Percentiles rank a stretch among this genome's conserved stretches.
Evolutionary conservation across 1,284 basidiomycete genomes (phyloP).

Genomic region (Spongiforma sp.): DNA sequence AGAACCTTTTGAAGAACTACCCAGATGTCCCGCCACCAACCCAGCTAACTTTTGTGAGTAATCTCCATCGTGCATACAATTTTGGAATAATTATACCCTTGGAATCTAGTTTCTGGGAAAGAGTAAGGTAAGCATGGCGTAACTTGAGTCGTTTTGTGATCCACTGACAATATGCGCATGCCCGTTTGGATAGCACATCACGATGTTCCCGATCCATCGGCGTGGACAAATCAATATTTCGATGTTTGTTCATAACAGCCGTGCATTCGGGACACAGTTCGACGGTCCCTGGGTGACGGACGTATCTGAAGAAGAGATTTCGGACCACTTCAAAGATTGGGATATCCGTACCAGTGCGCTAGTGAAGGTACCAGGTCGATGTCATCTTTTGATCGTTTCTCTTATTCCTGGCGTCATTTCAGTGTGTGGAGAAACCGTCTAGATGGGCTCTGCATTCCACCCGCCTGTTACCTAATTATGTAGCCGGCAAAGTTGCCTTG

Average conservation of each 20-base stretch:
- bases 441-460: conserved; percentile 40
- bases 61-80: background rate
- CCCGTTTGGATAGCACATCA: conserved; percentile 41
- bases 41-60: conserved; percentile 43
- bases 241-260: conserved; percentile 38
- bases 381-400: background rate
- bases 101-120: conserved; percentile 47
- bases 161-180: too few relatives aligned
- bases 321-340: conserved; percentile 43
- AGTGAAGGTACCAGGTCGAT: conserved; percentile 38
- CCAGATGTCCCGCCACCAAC: conserved; percentile 43
- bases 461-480: conserved; percentile 36
- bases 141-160: background rate
- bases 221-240: conserved; percentile 49
- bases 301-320: conserved; percentile 36
- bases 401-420: background rate
- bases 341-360: conserved; percentile 47
- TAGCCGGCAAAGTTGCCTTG: conserved; percentile 34
- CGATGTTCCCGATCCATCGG: conserved; percentile 49
- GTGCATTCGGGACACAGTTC: conserved; percentile 41
- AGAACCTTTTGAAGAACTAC: conserved; percentile 19
- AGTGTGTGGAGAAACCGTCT: conserved; percentile 26
- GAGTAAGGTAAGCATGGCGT: conserved; percentile 42
- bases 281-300: conserved; percentile 43
- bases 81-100: background rate